Conservation (phyloP, 257 asterid species). For the Rubia yunnanensis region DNA sequence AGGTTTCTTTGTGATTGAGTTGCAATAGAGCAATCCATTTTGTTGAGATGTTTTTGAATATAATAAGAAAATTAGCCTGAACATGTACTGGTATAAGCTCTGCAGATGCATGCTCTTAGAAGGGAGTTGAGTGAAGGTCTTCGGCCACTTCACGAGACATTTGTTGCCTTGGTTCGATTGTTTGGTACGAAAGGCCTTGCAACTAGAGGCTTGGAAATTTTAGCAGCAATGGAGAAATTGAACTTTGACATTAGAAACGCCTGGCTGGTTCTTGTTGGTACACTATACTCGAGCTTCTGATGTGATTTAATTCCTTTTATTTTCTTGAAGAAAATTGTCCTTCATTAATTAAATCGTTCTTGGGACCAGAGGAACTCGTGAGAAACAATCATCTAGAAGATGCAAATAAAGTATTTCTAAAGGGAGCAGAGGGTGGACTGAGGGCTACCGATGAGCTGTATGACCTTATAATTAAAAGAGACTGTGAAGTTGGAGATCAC, state of each 20-base stretch:
- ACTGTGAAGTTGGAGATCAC: slow-evolving; percentile 92
- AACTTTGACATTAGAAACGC: slow-evolving; percentile 87
- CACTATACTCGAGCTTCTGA: slow-evolving; percentile 20
- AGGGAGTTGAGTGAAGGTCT: slow-evolving; percentile 94
- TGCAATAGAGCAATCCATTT: not conserved
- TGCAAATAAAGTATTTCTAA: slow-evolving; percentile 86
- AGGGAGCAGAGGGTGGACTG: slow-evolving; percentile 90
- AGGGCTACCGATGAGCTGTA: slow-evolving; percentile 93
- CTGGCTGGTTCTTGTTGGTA: slow-evolving; percentile 97
- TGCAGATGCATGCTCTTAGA: slow-evolving; percentile 96
- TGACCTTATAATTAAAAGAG: slow-evolving; percentile 87
- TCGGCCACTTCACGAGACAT: slow-evolving; percentile 92
- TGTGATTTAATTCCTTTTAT: slow-evolving; percentile 17
- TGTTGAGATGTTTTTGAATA: slow-evolving; percentile 9
- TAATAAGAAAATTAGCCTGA: not conserved
- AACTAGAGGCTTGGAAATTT: slow-evolving; percentile 81
- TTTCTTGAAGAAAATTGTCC: slow-evolving; percentile 9
- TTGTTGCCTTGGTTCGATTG: slow-evolving; percentile 77
- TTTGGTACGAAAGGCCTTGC: slow-evolving; percentile 87
- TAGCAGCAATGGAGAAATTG: slow-evolving; percentile 97
- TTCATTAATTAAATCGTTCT: slow-evolving; percentile 11
- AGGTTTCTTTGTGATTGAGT: not conserved
- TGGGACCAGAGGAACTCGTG: slow-evolving; percentile 83
- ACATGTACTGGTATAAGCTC: slow-evolving; percentile 11
- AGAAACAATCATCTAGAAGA: slow-evolving; percentile 71